A percentile compares a stretch with the other conserved stretches of the same genome.
Conservation (phyloP, 2,329 filamentous ascomycete species). For the Calonectria crousiana region DNA sequence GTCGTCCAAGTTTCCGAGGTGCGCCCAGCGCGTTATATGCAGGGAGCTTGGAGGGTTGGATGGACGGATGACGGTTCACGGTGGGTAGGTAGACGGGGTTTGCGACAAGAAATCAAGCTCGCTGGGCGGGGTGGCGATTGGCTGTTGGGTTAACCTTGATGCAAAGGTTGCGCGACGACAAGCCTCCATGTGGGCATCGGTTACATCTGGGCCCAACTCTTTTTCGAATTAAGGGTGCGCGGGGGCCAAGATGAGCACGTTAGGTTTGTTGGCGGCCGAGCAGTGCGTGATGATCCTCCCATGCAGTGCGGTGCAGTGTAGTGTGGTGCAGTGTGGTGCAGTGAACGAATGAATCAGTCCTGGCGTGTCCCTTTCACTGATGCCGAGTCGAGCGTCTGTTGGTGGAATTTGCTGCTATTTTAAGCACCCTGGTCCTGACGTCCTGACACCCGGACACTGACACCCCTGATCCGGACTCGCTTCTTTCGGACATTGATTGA, state of each 20-base stretch:
- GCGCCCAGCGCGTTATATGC: not conserved
- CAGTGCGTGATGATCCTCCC: not conserved
- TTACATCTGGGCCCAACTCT: constrained; percentile 5
- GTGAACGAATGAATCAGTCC: not conserved
- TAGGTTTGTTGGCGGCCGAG: not conserved
- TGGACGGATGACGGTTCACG: not conserved
- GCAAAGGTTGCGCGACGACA: constrained; percentile 1
- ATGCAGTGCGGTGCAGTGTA: not conserved
- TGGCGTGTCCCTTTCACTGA: not conserved
- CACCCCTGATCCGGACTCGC: not conserved
- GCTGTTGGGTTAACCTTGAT: constrained; percentile 13
- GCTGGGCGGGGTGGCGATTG: not conserved
- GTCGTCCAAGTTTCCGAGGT: not conserved
- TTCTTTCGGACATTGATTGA: not conserved
- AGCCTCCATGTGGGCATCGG: not conserved
- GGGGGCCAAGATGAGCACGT: constrained; percentile 7
- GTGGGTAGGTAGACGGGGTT: constrained; percentile 3
- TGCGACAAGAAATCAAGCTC: constrained; percentile 10
- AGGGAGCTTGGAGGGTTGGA: not conserved
- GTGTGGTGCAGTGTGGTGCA: not conserved
- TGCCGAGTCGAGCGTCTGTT: not conserved
- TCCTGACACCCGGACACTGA: not conserved
- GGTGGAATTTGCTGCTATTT: constrained; percentile 16
- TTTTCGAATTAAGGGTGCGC: constrained; percentile 1
- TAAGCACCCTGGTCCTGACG: constrained; percentile 10